Evolutionary conservation across 2,329 filamentous ascomycete genomes (phyloP).

Genomic region (Stromatinia cepivora): DNA sequence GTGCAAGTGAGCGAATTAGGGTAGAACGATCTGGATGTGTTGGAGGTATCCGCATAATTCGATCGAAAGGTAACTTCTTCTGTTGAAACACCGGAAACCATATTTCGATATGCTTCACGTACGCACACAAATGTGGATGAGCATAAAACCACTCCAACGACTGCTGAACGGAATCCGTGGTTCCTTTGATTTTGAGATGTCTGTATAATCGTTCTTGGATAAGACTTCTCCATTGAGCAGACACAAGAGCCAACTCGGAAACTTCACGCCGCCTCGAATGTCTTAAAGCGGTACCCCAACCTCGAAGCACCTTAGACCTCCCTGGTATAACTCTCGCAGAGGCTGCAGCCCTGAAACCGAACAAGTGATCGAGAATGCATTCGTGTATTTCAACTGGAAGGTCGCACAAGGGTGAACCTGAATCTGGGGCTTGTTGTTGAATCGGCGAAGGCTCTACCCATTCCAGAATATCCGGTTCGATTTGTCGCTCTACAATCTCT

Average conservation of each 20-base stretch:
- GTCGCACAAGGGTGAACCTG: slow-evolving; percentile 39
- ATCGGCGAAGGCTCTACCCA: slow-evolving; percentile 10
- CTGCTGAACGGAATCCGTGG: slow-evolving; percentile 59
- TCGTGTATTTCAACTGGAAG: slow-evolving; percentile 72
- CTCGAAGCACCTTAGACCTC: slow-evolving; percentile 52
- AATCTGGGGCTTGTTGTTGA: slow-evolving; percentile 10
- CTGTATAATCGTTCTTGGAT: slow-evolving; percentile 73
- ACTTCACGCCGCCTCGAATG: slow-evolving; percentile 67
- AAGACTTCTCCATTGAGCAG: slow-evolving; percentile 61
- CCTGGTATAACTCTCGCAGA: slow-evolving; percentile 58
- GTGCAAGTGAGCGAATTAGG: slow-evolving; percentile 38
- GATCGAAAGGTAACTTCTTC: slow-evolving; percentile 36
- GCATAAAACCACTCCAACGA: slow-evolving; percentile 60
- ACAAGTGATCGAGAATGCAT: slow-evolving; percentile 68
- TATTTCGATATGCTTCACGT: slow-evolving; percentile 72
- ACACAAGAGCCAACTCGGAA: slow-evolving; percentile 64
- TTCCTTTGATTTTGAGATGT: slow-evolving; percentile 75
- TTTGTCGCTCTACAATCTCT: slow-evolving; percentile 32
- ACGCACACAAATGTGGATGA: slow-evolving; percentile 58
- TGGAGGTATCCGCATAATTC: slow-evolving; percentile 34
- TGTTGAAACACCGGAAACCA: slow-evolving; percentile 72
- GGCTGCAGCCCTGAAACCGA: slow-evolving; percentile 66
- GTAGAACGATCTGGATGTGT: slow-evolving; percentile 35
- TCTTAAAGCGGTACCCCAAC: slow-evolving; percentile 64
- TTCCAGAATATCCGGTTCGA: background rate